These are phyloP conservation scores for Leptoxyphium fumago DNA, from an alignment of 2,329 filamentous ascomycete species.

Conservation along the genomic window DNA sequence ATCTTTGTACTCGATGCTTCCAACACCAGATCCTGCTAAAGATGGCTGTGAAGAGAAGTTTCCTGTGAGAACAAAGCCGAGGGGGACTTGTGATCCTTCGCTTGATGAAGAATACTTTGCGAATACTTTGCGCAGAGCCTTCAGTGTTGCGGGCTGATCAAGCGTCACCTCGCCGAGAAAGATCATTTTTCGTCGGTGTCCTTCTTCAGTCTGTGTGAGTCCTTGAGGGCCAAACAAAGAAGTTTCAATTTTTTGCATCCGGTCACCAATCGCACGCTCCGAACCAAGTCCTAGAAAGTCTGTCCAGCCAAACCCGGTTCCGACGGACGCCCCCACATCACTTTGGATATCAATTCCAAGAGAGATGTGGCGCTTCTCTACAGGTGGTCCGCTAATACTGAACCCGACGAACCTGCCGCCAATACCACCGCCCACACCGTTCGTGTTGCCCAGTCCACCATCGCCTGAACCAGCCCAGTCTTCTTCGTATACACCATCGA, in stretches of 20 bases:
- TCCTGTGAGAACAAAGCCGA: constrained; percentile 70
- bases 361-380: constrained; percentile 67
- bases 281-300: constrained; percentile 89
- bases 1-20: constrained; percentile 93
- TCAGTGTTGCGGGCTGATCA: constrained; percentile 66
- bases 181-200: constrained; percentile 39
- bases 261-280: constrained; percentile 64
- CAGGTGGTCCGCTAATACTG: constrained; percentile 81
- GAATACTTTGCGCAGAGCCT: constrained; percentile 68
- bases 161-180: constrained; percentile 77
- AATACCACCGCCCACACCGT: constrained; percentile 76
- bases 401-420: constrained; percentile 86
- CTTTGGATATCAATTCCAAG: constrained; percentile 50
- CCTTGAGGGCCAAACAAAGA: constrained; percentile 38
- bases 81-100: constrained; percentile 39
- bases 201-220: constrained; percentile 9
- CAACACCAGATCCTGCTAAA: constrained; percentile 51
- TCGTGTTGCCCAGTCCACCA: constrained; percentile 46
- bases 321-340: constrained; percentile 27
- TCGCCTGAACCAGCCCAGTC: constrained; percentile 60
- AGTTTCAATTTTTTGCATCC: constrained; percentile 69
- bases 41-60: constrained; percentile 56
- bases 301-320: constrained; percentile 87
- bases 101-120: constrained; percentile 55
- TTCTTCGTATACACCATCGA: constrained; percentile 94